These are phyloP conservation scores for Purpureocillium takamizusanense DNA, from an alignment of 2,329 filamentous ascomycete genomes.

Conservation along the genomic window DNA sequence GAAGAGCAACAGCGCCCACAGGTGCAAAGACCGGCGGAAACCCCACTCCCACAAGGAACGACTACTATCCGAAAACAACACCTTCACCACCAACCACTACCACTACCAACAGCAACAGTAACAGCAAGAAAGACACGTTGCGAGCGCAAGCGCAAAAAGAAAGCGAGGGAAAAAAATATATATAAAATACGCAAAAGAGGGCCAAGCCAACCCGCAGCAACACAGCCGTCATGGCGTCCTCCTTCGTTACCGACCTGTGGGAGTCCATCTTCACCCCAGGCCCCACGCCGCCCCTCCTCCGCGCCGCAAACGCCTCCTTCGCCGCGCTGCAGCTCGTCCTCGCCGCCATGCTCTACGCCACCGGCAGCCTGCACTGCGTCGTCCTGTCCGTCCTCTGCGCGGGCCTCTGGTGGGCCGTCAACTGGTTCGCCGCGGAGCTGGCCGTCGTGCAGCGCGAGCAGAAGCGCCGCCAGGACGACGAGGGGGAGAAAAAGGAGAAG, in stretches of 20 bases:
- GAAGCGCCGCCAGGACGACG: conserved; percentile 30
- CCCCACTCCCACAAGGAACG: too few relatives aligned
- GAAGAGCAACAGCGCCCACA: too few relatives aligned
- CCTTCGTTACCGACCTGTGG: conserved; percentile 71
- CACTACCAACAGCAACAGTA: too few relatives aligned
- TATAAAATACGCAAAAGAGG: too few relatives aligned
- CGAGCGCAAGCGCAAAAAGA: too few relatives aligned
- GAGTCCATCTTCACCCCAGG: conserved; percentile 90
- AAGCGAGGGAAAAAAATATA: too few relatives aligned
- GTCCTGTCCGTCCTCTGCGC: conserved; percentile 71
- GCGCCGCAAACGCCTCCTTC: conserved; percentile 87
- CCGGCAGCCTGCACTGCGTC: conserved; percentile 81
- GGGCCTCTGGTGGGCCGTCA: conserved; percentile 86
- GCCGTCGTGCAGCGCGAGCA: conserved; percentile 29
- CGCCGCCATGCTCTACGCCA: conserved; percentile 65
- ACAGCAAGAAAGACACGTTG: too few relatives aligned
- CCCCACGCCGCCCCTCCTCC: conserved; percentile 75
- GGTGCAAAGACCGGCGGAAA: too few relatives aligned
- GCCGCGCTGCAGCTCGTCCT: conserved; percentile 76
- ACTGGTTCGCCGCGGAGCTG: conserved; percentile 82
- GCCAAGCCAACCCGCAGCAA: not conserved
- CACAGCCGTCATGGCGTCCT: conserved; percentile 37
- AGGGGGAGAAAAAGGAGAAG: conserved; percentile 23
- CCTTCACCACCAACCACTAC: too few relatives aligned
- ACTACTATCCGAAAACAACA: too few relatives aligned